Evolutionary conservation across 2,329 filamentous ascomycete species (phyloP).

Genomic region (Biscogniauxia marginata): DNA sequence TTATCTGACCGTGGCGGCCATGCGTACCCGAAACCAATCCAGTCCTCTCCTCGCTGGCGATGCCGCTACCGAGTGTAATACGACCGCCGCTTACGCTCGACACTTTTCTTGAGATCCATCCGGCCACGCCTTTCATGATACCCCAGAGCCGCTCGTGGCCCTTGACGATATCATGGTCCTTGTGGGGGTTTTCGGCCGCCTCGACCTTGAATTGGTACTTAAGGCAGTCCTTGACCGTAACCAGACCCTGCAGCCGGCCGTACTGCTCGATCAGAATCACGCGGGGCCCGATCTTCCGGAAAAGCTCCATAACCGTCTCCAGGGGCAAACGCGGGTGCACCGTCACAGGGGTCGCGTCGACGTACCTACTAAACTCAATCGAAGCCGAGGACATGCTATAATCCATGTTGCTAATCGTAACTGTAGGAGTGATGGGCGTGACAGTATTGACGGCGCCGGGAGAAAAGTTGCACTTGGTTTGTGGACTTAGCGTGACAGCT

Average conservation of each 20-base stretch:
- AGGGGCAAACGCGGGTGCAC: conserved; percentile 88
- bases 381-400: conserved; percentile 54
- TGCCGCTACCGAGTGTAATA: conserved; percentile 45
- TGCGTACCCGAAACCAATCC: conserved; percentile 18
- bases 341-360: conserved; percentile 85
- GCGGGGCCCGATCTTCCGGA: conserved; percentile 94
- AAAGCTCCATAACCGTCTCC: conserved; percentile 97
- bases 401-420: conserved; percentile 60
- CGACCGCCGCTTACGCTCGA: conserved; percentile 54
- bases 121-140: conserved; percentile 49
- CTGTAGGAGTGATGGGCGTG: conserved; percentile 42
- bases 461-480: conserved; percentile 73
- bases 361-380: conserved; percentile 81
- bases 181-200: conserved; percentile 71
- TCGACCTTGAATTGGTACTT: conserved; percentile 98
- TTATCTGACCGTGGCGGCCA: conserved; percentile 35
- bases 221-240: conserved; percentile 95
- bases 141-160: conserved; percentile 66
- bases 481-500: conserved; percentile 54
- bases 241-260: conserved; percentile 77
- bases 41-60: conserved; percentile 30
- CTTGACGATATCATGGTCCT: conserved; percentile 54
- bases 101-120: conserved; percentile 60
- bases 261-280: conserved; percentile 92
- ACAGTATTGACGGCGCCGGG: conserved; percentile 39